Base-by-base conservation (phyloP, 2,329 filamentous ascomycete genomes). In the Monosporascus sp. region DNA sequence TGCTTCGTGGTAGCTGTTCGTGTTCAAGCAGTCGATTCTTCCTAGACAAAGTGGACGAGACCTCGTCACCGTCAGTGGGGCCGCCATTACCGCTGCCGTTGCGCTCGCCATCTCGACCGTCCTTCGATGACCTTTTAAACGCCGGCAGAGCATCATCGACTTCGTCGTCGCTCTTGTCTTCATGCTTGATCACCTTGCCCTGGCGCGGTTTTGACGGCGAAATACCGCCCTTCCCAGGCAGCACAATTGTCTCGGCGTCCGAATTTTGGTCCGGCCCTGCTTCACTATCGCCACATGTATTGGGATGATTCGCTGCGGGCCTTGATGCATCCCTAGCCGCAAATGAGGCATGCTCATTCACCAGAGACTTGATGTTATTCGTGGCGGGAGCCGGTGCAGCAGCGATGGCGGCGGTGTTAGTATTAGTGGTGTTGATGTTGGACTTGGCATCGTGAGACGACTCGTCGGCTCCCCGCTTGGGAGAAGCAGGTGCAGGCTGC, bases 221-320 rank as follows among this genome's bases (percentile, higher is more conserved):
- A 62, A 82, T 74, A 40, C 81, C 82, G 65, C 86, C 80, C 64
- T 86, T 87, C 27, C 82, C 82, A 11, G 83, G 78, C 37, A 88
- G 69, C 37, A 89, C 85, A 57, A 88, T 86, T 16, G 86, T 89
- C 71, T 89, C 86, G 48, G 86, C 85, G 64, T 89, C 86, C 1
- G 86, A 89, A 62, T 86, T 84, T 63, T 78, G 83, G 55, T 85
- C 84, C 54, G 73, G 72, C 22, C 67, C 68, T 52, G 63, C 68
- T 56, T 75, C 72, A 22, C 26, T 46, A 45, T 77, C 74, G 52
- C 79, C 74, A 50, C 70, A 65, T 20, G 70, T 64, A 50, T 64
- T 65, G 11, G 69, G 60, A n/a, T 64, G 62, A 27, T 66, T 52
- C 31, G 63, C 64, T 37, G 59, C 54, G 38, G 61, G 41, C 48